Conservation (phyloP, 371 early-diverging fungal genomes). For the Rhizomucor pusillus region DNA sequence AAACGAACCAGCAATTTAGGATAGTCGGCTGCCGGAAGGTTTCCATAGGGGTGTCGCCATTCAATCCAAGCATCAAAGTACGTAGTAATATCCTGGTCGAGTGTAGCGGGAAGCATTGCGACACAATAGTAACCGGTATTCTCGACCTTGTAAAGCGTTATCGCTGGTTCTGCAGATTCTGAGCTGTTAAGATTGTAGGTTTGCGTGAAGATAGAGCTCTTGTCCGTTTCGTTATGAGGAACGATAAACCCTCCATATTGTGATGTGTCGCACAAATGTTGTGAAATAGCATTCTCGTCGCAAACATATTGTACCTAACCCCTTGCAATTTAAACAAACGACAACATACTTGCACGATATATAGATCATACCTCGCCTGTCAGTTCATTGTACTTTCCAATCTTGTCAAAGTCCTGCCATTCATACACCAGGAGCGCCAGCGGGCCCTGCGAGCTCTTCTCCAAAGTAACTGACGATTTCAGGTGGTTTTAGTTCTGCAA, state of each 20-base stretch:
- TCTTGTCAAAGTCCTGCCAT: conserved; percentile 50
- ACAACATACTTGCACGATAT: no score
- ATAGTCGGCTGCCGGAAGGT: conserved; percentile 81
- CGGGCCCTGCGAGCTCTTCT: conserved; percentile 35
- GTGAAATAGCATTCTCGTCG: conserved; percentile 36
- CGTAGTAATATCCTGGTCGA: conserved; percentile 19
- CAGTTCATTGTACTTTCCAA: conserved; percentile 35
- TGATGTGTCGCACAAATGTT: conserved; percentile 42
- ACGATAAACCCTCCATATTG: conserved; percentile 48
- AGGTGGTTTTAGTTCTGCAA: background rate
- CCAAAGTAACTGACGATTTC: conserved; percentile 40
- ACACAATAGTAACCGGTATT: conserved; percentile 79
- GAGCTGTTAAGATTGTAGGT: conserved; percentile 25
- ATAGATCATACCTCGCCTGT: conserved; percentile 22
- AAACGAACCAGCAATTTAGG: conserved; percentile 74
- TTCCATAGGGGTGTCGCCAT: conserved; percentile 81
- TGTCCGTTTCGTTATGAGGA: conserved; percentile 21
- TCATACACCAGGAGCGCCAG: conserved; percentile 55
- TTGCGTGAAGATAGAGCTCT: conserved; percentile 39
- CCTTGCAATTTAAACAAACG: background rate
- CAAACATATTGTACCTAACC: conserved; percentile 49
- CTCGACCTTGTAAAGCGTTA: conserved; percentile 50
- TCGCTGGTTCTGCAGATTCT: conserved; percentile 17
- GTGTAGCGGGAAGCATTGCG: conserved; percentile 28
- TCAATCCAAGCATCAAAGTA: conserved; percentile 59